A percentile compares a stretch with the other conserved stretches of the same genome.
Conservation (phyloP, 1,284 basidiomycete genomes). For the Fomitopsis schrenkii region DNA sequence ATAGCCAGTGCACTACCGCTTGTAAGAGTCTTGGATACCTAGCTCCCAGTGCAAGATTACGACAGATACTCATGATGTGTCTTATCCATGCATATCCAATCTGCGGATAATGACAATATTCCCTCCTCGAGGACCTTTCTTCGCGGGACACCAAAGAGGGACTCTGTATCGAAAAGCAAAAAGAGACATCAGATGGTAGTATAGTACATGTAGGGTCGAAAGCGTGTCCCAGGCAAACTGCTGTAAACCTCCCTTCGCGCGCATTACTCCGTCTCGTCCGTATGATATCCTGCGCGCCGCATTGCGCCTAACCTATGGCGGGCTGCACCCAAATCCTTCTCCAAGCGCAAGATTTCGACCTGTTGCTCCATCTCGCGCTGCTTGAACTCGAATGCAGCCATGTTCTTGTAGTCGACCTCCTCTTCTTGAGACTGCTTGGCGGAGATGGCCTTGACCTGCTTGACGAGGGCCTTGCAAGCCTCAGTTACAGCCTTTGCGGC, state of each 20-base stretch:
- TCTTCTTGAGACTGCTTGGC: conserved; percentile 81
- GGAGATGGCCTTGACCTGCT: conserved; percentile 94
- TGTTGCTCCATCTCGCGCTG: conserved; percentile 98
- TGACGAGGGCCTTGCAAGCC: conserved; percentile 96
- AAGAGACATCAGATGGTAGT: neutral
- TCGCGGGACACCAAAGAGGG: neutral
- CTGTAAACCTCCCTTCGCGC: neutral
- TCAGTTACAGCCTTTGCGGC: conserved; percentile 98
- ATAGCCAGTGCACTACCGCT: neutral
- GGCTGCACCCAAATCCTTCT: conserved; percentile 92
- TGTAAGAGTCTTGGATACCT: conserved; percentile 1
- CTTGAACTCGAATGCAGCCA: conserved; percentile 97
- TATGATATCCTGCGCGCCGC: conserved; percentile 88
- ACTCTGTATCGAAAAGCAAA: neutral
- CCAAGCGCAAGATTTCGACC: conserved; percentile 94
- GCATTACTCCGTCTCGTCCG: conserved; percentile 49
- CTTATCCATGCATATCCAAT: neutral
- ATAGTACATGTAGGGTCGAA: conserved; percentile 5
- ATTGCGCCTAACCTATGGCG: conserved; percentile 84
- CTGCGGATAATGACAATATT: neutral
- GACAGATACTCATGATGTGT: neutral
- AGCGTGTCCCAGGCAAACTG: neutral
- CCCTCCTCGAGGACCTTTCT: neutral
- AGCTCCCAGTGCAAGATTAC: neutral
- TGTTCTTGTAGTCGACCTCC: conserved; percentile 84